phyloP scores from a whole-genome alignment of 2,329 filamentous ascomycete genomes.

The Neoscytalidium dimidiatum region DNA sequence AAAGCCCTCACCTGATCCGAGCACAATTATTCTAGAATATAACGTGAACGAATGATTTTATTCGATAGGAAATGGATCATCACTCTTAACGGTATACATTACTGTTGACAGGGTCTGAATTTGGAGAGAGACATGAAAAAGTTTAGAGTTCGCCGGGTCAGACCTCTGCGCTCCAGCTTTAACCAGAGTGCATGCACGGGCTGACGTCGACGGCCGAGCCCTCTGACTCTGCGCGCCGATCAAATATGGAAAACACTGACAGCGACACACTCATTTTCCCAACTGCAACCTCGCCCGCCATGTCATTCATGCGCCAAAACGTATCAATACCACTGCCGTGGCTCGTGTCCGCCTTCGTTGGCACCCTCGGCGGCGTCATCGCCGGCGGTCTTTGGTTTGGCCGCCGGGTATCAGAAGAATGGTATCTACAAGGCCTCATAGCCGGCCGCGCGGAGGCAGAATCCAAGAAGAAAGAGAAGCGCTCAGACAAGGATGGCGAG shows the following conservation, averaged over 20 bases:
- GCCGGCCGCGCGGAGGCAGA: constrained; percentile 23
- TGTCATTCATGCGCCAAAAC: not conserved
- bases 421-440: constrained; percentile 4
- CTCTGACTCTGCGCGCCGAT: not conserved
- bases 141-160: not conserved
- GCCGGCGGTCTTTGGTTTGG: constrained; percentile 7
- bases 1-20: too few relatives aligned
- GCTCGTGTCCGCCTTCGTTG: constrained; percentile 10
- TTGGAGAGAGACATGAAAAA: too few relatives aligned
- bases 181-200: not conserved
- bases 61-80: too few relatives aligned
- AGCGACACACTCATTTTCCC: not conserved
- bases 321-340: constrained; percentile 5
- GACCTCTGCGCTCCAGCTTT: not conserved
- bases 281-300: not conserved
- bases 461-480: constrained; percentile 21
- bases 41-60: too few relatives aligned
- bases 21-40: too few relatives aligned
- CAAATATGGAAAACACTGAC: not conserved
- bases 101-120: too few relatives aligned
- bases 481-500: constrained; percentile 29
- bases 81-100: too few relatives aligned
- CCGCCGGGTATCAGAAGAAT: constrained; percentile 3
- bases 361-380: constrained; percentile 14
- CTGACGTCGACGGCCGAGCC: constrained; percentile 12